Evolutionary conservation across 495 filamentous ascomycete genomes (phyloP).

Genomic region (Penicillium angulare): DNA sequence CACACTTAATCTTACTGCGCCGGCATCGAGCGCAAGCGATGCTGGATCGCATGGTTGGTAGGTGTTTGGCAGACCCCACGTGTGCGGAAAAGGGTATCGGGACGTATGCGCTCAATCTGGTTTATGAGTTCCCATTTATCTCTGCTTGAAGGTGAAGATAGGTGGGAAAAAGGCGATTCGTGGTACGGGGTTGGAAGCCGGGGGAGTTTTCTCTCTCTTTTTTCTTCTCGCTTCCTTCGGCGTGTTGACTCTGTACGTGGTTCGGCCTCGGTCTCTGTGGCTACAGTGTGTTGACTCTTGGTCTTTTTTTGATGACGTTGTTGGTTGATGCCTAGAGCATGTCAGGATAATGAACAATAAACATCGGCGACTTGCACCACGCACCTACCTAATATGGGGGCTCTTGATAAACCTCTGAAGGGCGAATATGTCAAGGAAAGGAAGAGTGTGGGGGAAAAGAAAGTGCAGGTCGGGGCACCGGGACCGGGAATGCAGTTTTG

Average conservation of each 20-base stretch:
- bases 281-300: no score
- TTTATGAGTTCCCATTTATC: conserved; percentile 1
- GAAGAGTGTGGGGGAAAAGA: conserved; percentile 44
- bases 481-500: conserved; percentile 30
- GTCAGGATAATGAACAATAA: no score
- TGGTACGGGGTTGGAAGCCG: no score
- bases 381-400: no score
- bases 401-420: conserved; percentile 2
- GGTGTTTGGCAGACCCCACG: conserved; percentile 19
- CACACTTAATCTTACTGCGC: conserved; percentile 80
- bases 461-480: conserved; percentile 35
- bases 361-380: no score
- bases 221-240: no score
- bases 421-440: conserved; percentile 20
- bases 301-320: no score
- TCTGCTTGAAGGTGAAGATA: background rate
- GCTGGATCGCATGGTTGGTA: conserved; percentile 65
- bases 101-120: background rate
- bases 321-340: no score
- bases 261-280: no score
- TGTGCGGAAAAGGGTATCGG: conserved; percentile 1
- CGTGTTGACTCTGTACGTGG: no score
- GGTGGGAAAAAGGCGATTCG: no score
- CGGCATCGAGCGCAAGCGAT: conserved; percentile 79
- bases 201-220: no score